Evolutionary conservation across 345 rosid species (phyloP).

Genomic region (Reutealis trisperma): DNA sequence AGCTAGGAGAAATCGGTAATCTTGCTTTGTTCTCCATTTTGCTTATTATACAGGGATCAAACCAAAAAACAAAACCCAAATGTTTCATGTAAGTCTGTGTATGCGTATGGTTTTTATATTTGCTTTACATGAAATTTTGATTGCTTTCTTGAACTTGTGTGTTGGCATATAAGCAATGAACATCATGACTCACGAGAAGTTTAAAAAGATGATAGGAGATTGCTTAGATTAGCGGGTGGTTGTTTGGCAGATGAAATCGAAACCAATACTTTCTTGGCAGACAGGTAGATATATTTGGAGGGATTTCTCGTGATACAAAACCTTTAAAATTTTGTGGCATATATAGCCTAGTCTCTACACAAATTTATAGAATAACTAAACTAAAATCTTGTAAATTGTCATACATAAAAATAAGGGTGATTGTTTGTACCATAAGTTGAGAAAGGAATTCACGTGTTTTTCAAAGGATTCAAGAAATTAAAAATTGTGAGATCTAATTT

Average conservation of each 20-base stretch:
- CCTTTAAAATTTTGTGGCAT: not conserved
- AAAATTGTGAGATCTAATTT: too few relatives aligned
- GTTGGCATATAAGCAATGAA: not conserved
- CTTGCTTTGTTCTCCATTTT: conserved; percentile 22
- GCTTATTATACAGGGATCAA: not conserved
- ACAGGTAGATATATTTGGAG: conserved; percentile 15
- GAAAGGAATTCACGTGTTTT: too few relatives aligned
- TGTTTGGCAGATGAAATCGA: conserved; percentile 26
- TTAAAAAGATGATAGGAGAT: not conserved
- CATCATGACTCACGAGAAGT: conserved; percentile 33
- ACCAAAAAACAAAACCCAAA: not conserved
- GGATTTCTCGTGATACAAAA: conserved; percentile 44
- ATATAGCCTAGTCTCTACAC: not conserved
- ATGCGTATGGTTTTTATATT: too few relatives aligned
- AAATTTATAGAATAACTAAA: too few relatives aligned
- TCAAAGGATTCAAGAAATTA: too few relatives aligned
- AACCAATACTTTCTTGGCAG: conserved; percentile 24
- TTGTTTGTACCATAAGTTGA: not conserved
- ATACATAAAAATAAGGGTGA: not conserved
- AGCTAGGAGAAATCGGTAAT: conserved; percentile 23
- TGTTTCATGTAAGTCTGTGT: not conserved
- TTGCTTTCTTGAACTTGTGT: not conserved
- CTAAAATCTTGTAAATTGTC: not conserved
- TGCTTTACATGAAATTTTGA: not conserved
- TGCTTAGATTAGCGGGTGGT: not conserved